Percentiles rank a stretch among this genome's conserved stretches.
phyloP scores from a whole-genome alignment of 441 rosid species.

The Mallotus repandus region DNA sequence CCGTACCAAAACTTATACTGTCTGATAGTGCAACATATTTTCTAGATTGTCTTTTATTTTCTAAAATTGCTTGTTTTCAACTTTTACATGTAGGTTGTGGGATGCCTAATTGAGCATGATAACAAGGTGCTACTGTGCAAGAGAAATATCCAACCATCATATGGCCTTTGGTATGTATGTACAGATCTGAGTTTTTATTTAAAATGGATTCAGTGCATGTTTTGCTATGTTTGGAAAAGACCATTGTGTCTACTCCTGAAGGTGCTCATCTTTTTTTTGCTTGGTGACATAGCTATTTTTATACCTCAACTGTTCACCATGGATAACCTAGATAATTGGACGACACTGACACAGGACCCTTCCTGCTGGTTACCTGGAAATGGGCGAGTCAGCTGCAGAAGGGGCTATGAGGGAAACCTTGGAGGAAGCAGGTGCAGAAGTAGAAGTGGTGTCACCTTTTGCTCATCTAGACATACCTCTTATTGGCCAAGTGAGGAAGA shows the following conservation, averaged over 20 bases:
- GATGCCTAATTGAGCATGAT: slow-evolving; percentile 91
- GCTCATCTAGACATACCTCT: slow-evolving; percentile 91
- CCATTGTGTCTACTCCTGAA: background rate
- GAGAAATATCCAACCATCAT: slow-evolving; percentile 92
- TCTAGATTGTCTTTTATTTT: background rate
- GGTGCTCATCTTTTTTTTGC: slow-evolving; percentile 12
- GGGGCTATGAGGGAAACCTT: slow-evolving; percentile 94
- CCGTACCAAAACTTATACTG: background rate
- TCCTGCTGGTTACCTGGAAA: slow-evolving; percentile 96
- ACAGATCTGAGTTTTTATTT: slow-evolving; percentile 7
- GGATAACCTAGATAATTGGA: slow-evolving; percentile 17
- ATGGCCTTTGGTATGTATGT: slow-evolving; percentile 71
- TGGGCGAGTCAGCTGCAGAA: slow-evolving; percentile 93
- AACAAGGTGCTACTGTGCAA: slow-evolving; percentile 88
- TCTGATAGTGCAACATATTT: background rate
- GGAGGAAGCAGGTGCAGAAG: slow-evolving; percentile 95
- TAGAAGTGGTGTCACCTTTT: slow-evolving; percentile 84
- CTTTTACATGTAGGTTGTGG: slow-evolving; percentile 63
- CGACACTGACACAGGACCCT: slow-evolving; percentile 66
- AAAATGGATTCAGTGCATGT: background rate
- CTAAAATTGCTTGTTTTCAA: slow-evolving; percentile 20
- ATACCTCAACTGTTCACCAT: background rate
- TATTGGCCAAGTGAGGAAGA: slow-evolving; percentile 73
- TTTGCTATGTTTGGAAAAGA: background rate
- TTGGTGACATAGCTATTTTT: background rate